Percentiles rank a stretch among this genome's conserved stretches.
Evolutionary conservation across 1,284 basidiomycete species (phyloP).

Genomic region (Microstroma glucosiphilum): DNA sequence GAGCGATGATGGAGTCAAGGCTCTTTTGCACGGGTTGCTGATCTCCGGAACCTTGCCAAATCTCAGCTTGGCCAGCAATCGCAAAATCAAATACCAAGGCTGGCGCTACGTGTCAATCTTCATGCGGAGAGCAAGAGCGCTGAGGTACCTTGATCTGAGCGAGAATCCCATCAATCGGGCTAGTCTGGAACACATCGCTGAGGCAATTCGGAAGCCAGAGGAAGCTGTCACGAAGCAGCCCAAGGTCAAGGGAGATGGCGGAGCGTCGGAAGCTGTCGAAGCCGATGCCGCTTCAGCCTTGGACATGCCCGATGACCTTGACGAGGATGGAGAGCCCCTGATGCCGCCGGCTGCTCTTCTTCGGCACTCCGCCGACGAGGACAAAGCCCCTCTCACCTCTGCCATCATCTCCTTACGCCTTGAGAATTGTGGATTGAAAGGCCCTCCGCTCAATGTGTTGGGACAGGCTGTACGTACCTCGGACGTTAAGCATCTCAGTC

Average conservation of each 20-base stretch:
- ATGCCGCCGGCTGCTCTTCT: conserved; percentile 39
- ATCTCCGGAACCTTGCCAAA: conserved; percentile 75
- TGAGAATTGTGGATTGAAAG: conserved; percentile 40
- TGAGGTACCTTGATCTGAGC: conserved; percentile 82
- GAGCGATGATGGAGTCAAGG: conserved; percentile 64
- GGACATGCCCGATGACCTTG: conserved; percentile 25
- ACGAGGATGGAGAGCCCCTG: conserved; percentile 41
- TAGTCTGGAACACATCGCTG: conserved; percentile 68
- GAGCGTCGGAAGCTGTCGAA: background rate
- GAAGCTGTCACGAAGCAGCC: background rate
- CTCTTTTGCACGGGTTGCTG: conserved; percentile 80
- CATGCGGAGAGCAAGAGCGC: conserved; percentile 64
- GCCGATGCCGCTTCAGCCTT: background rate
- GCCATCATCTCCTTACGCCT: conserved; percentile 38
- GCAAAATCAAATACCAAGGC: conserved; percentile 67
- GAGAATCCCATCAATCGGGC: conserved; percentile 79
- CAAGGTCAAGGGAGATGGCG: background rate
- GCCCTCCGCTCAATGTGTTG: conserved; percentile 34
- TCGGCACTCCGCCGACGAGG: conserved; percentile 20
- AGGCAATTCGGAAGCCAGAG: conserved; percentile 53
- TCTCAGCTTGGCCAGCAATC: conserved; percentile 79
- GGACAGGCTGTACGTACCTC: conserved; percentile 40
- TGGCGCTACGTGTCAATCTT: conserved; percentile 79
- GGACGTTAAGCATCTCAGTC: conserved; percentile 41
- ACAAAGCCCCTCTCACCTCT: conserved; percentile 23